Base-by-base conservation (phyloP, 2,329 filamentous ascomycete species). In the Xylaria sp. region DNA sequence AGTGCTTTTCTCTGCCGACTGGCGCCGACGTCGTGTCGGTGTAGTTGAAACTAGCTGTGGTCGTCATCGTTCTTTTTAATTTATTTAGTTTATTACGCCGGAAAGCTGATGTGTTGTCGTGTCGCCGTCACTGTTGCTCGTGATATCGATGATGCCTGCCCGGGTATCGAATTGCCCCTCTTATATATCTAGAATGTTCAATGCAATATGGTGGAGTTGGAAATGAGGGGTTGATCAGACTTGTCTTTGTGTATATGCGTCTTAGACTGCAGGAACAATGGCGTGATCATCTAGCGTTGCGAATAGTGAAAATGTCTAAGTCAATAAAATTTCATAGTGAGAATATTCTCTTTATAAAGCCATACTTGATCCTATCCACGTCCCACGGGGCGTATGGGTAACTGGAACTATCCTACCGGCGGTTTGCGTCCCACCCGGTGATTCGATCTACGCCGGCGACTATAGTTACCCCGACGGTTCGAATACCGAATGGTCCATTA, bases 21-120 rank as follows among this genome's bases (percentile, higher is more conserved):
- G 74, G 80, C 70, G 84, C 84, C 25, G 84, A 84, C 0, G 82
- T 74, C 1, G 84, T 81, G 76, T 91, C 89, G 71, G 91, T 88
- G 79, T 91, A 88, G 68, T 85, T 85, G 81, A 91, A 90, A 1
- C 75, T 79, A 46, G 84, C 83, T 23, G 84, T 87, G n/a, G 86
- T 89, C n/a, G 69, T 23, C 87, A 89, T 89, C 48, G 73, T 85
- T 72, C 54, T 63, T 55, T 64, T 23, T 68, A 64, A 64, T 41
- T 68, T 18, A 18, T 46, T 43, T 43, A 18, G 2, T 72, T 28
- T 28, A 13, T 12, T 25, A 59, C 52, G 23, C 13, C 23, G 46
- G 23, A 20, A 31, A 9, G 9, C 20, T n/a, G 15, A 0, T 41
- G 61, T 5, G n/a, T 13, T 43, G 15, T 18, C n/a, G 46, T 66